Base-by-base conservation (phyloP, 176 grass and related monocot genomes). In the Tillandsia leiboldiana region DNA sequence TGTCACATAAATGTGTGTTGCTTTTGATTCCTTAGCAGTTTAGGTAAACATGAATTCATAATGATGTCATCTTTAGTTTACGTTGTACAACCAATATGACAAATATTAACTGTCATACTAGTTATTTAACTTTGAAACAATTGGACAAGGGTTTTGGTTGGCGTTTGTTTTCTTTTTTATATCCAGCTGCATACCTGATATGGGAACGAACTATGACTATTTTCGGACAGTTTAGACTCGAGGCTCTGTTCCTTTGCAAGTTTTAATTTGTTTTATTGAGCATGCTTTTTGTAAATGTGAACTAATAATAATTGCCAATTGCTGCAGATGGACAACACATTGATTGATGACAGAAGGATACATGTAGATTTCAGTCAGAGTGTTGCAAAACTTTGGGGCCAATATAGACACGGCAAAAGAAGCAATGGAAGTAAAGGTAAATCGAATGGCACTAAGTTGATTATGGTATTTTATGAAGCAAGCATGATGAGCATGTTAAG, bases 291-390 rank as follows among this genome's bases (percentile, higher is more conserved):
- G 15, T 61, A 59, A 59, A 59, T 59, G 2, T 20, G 15, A 20
- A 20, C 56, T 61, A 61, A 61, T 61, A 61, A 61, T 61, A 23
- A 61, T 9, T 61, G 17, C 22, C 8, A 15, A 61, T 18, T 22
- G 15, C 86, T 75, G 73, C 78, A 97, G 89, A 97, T 97, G 94
- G 89, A 97, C 24, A 97, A 97, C 77, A 90, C 86, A 77, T 72
- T 97, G 51, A 92, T 97, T 81, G 94, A 97, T 71, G 94, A 97
- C 52, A 71, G 89, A 57, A 90, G 94, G 79, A 97, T 97, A 26
- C 94, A 97, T 78, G 94, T 97, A 74, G 94, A 97, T 87, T 97
- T 97, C 70, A 97, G 86, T 62, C 94, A 97, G 75, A 97, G 94
- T 83, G 94, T 97, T 77, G 80, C 94, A 53, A 92, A 83, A 70